phyloP scores from a whole-genome alignment of 2,329 filamentous ascomycete genomes.

The Exophiala calicioides region DNA sequence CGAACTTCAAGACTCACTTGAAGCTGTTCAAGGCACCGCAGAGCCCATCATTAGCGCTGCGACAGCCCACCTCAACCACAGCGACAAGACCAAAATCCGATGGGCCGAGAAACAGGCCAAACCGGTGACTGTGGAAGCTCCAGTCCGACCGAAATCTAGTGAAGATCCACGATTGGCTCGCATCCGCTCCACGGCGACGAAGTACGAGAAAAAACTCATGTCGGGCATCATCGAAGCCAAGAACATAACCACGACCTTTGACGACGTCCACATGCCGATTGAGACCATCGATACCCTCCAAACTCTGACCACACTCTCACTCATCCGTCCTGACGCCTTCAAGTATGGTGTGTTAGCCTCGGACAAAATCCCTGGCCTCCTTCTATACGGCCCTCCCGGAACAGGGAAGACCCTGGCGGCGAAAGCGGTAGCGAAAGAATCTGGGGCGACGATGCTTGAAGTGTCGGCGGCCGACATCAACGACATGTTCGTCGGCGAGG shows the following conservation, averaged over 20 bases:
- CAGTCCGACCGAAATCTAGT: constrained; percentile 35
- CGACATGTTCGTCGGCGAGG: constrained; percentile 94
- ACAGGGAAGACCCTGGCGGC: constrained; percentile 65
- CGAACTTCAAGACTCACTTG: constrained; percentile 34
- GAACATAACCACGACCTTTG: constrained; percentile 83
- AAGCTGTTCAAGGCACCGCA: constrained; percentile 10
- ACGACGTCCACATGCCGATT: constrained; percentile 76
- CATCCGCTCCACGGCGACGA: constrained; percentile 62
- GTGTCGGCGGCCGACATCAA: constrained; percentile 89
- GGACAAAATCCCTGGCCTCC: constrained; percentile 85
- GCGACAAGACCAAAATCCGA: constrained; percentile 50
- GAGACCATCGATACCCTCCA: constrained; percentile 87
- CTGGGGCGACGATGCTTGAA: constrained; percentile 72
- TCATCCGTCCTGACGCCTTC: constrained; percentile 91
- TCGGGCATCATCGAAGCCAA: constrained; percentile 78
- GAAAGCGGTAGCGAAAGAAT: constrained; percentile 66
- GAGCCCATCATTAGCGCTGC: constrained; percentile 35
- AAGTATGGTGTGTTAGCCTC: constrained; percentile 88
- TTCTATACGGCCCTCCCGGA: constrained; percentile 81
- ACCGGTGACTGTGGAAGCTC: constrained; percentile 11
- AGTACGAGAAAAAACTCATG: constrained; percentile 80
- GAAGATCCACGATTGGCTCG: constrained; percentile 46
- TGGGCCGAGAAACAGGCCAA: constrained; percentile 37
- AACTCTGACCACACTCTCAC: constrained; percentile 81
- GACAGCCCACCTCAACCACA: constrained; percentile 42